Base-by-base conservation (phyloP, 345 rosid genomes). In the Ricinus communis region DNA sequence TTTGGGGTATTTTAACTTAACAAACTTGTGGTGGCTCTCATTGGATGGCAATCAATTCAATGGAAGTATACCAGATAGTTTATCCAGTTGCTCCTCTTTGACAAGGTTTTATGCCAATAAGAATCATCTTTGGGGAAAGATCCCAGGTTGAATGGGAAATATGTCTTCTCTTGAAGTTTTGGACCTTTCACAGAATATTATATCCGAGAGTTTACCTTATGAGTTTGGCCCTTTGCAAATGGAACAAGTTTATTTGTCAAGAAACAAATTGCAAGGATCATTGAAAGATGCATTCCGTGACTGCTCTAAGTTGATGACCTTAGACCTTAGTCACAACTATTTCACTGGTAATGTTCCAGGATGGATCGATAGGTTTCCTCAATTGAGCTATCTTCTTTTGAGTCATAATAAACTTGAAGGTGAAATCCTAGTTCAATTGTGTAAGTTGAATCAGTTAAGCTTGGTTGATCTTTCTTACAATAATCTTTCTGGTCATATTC, bases 391-490 rank as follows among this genome's bases (percentile, higher is more conserved):
- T 68, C 59, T 82, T n/a, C 56, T 82, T 9, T n/a, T 80, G 52
- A 49, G 65, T 53, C 56, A 49, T 9, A 82, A 79, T 57, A 19
- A 56, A 0, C 51, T 79, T 27, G 15, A 69, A 4, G 83, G 79
- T 1, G 24, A 22, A 31, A 54, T 80, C 12, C 74, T 74, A 1
- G 4, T 27, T 27, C 47, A 70, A 2, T 8, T 79, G 1, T 76
- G 85, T 18, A 33, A 49, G 5, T 33, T 81, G 28, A 4, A 28
- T 1, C 19, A 31, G 0, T 13, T 82, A n/a, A 66, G 62, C 14
- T 31, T 76, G 0, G 25, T 81, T 1, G 80, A 79, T 65, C 65
- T 80, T 43, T 69, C 73, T 15, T 41, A 62, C 43, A 68, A 74
- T 51, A 61, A 53, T 9, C 58, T 74, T 62, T 61, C 47, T 52